Evolutionary conservation across 169 alveolate genomes (phyloP), one percentile per base, ranked within the genome.

Genomic region (Eimeria necatrix): DNA sequence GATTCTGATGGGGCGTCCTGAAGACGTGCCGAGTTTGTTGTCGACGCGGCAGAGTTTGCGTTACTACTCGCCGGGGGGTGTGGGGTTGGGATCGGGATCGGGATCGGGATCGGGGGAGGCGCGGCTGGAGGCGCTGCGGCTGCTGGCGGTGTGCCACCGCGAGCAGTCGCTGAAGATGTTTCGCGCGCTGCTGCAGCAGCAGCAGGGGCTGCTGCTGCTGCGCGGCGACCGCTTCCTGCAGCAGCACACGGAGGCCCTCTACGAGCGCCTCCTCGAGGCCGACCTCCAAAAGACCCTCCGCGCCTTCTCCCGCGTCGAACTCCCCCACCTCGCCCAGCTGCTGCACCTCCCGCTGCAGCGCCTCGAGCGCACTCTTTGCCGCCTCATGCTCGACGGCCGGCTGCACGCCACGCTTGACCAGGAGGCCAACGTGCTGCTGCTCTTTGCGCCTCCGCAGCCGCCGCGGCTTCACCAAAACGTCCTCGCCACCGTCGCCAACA

Each of bases 341-440:
- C 97, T 98, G 51, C 98, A 98, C 56, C 97, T 98, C 26, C 96
- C 98, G n/a, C 96, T 96, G 70, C 97, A 94, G 20, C 93, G 95
- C 59, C 98, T 97, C 18, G 97, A 97, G 94, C 87, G 86, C 22
- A 96, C 94, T 93, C 91, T 98, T 48, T 96, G 98, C 52, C 99
- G 98, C 95, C 98, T 99, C 99, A 98, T 99, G 92, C 96, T 99
- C 60, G 99, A 99, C 96, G 98, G 98, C 94, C 98, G 97, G 96
- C 97, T 98, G 56, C 97, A 97, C 73, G 99, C 99, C 32, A 99
- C 99, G 32, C 97, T 99, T 90, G 99, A 99, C 95, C 99, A 99
- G 97, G 99, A 99, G 59, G 97, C 95, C 61, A 99, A 99, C 32
- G 97, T 99, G 46, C 94, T 96, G 80, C 59, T 96, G 26, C 94